These are phyloP conservation scores for Globisporangium solare DNA, from an alignment of 352 stramenopile species.

Conservation along the genomic window DNA sequence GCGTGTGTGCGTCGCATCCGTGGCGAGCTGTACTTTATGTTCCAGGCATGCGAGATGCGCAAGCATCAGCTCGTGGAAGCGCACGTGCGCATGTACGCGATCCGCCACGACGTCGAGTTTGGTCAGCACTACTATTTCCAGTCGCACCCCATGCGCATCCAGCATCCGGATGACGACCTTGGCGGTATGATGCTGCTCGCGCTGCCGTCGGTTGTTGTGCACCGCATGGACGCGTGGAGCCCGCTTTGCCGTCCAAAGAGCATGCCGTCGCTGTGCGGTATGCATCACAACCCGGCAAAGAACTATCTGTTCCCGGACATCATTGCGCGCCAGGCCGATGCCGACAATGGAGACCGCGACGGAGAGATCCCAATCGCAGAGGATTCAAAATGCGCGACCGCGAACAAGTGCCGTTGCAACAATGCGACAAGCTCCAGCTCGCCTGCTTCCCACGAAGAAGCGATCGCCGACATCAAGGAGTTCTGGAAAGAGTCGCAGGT, in stretches of 20 bases:
- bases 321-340: conserved; percentile 49
- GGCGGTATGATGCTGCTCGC: conserved; percentile 86
- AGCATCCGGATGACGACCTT: conserved; percentile 92
- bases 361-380: conserved; percentile 23
- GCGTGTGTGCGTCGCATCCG: conserved; percentile 87
- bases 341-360: conserved; percentile 64
- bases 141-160: conserved; percentile 91
- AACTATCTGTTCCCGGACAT: conserved; percentile 70
- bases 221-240: conserved; percentile 90
- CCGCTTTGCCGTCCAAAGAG: conserved; percentile 82
- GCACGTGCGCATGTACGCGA: conserved; percentile 92
- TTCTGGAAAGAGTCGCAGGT: conserved; percentile 79
- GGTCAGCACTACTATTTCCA: conserved; percentile 86
- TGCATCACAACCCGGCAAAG: conserved; percentile 62
- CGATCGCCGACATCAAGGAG: conserved; percentile 55
- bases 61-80: conserved; percentile 95
- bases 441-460: conserved; percentile 23
- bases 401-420: conserved; percentile 43
- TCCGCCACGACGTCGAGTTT: conserved; percentile 71
- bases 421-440: conserved; percentile 17
- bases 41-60: conserved; percentile 86
- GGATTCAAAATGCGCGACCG: conserved; percentile 18
- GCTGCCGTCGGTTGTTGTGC: conserved; percentile 90
- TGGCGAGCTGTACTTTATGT: conserved; percentile 92
- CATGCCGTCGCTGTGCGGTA: conserved; percentile 24